These are phyloP conservation scores for Clarireedia paspali DNA, from an alignment of 2,329 filamentous ascomycete genomes.

Conservation along the genomic window DNA sequence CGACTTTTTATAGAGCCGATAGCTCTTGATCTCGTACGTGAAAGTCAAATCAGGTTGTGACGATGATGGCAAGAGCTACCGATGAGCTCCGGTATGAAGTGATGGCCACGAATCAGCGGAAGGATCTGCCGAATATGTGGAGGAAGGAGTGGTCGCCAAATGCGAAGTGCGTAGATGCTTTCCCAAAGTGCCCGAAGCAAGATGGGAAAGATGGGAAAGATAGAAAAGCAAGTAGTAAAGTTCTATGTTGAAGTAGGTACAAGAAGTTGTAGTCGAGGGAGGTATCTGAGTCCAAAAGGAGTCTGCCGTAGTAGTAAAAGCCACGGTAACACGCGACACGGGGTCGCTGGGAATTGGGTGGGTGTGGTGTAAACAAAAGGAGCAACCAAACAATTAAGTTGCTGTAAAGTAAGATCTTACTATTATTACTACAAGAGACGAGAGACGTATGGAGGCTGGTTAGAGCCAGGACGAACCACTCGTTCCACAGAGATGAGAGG, in stretches of 20 bases:
- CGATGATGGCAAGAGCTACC: conserved; percentile 1
- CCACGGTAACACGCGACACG: conserved; percentile 5
- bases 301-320: background rate
- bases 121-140: conserved; percentile 5
- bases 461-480: background rate
- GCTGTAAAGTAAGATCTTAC: too few relatives aligned
- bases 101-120: background rate
- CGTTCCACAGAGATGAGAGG: background rate
- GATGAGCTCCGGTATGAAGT: background rate
- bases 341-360: background rate
- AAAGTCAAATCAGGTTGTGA: conserved; percentile 4
- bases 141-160: conserved; percentile 1
- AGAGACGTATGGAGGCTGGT: too few relatives aligned
- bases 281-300: conserved; percentile 1
- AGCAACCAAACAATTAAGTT: too few relatives aligned
- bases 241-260: background rate
- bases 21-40: conserved; percentile 1
- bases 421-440: too few relatives aligned
- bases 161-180: background rate
- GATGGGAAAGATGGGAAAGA: background rate
- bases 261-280: background rate
- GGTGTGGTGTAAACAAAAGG: conserved; percentile 1
- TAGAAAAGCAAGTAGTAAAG: background rate
- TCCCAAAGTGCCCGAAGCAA: background rate
- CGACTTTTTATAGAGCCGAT: conserved; percentile 6